Evolutionary conservation across 257 asterid species (phyloP).

Genomic region (Nicotiana obtusifolia): DNA sequence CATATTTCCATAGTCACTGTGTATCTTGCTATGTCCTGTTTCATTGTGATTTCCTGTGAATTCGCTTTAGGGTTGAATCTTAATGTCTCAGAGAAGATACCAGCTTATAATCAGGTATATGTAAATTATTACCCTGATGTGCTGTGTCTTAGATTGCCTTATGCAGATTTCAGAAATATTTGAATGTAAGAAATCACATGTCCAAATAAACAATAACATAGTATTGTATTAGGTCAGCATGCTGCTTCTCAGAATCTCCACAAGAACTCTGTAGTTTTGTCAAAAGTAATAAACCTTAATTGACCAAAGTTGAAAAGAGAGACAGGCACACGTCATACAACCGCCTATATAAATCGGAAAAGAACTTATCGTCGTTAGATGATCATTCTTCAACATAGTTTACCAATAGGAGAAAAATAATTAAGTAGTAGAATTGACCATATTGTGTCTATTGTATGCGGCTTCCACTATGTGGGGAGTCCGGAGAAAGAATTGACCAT

Average conservation of each 20-base stretch:
- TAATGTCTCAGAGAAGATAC: background rate
- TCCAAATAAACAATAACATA: background rate
- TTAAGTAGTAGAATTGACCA: background rate
- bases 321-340: background rate
- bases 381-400: background rate
- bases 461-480: background rate
- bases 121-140: background rate
- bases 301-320: too few species aligned
- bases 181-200: background rate
- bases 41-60: background rate
- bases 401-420: background rate
- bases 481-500: background rate
- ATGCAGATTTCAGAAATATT: background rate
- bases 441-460: too few species aligned
- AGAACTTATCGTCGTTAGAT: background rate
- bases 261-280: too few species aligned
- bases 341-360: background rate
- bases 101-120: background rate
- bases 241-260: background rate
- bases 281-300: background rate
- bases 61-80: background rate
- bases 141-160: background rate
- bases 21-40: background rate
- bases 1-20: constrained; percentile 6
- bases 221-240: background rate